Conservation (phyloP, 768 basidiomycete genomes). For the Psilocybe cubensis region DNA sequence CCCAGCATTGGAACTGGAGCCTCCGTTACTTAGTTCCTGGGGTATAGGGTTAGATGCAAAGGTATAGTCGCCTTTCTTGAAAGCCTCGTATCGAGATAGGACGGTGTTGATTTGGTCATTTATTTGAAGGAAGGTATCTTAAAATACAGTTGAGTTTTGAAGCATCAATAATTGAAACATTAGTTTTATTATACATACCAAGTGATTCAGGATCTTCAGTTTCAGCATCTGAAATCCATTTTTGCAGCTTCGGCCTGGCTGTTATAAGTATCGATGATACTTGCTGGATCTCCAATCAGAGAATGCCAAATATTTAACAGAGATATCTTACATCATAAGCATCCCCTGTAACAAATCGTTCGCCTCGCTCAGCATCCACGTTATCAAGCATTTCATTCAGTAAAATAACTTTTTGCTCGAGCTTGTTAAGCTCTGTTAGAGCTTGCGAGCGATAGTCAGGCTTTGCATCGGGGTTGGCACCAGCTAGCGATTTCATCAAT, state of each 20-base stretch:
- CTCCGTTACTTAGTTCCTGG: slow-evolving; percentile 47
- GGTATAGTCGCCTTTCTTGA: slow-evolving; percentile 87
- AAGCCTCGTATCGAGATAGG: slow-evolving; percentile 87
- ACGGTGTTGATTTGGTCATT: slow-evolving; percentile 98
- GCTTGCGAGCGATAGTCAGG: slow-evolving; percentile 94
- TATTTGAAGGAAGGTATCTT: slow-evolving; percentile 92
- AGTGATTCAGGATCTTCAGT: slow-evolving; percentile 88
- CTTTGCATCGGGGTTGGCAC: slow-evolving; percentile 93
- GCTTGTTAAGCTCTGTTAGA: slow-evolving; percentile 86
- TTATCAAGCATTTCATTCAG: slow-evolving; percentile 98
- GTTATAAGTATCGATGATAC: slow-evolving; percentile 80
- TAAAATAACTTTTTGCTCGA: slow-evolving; percentile 94
- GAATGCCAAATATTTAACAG: background rate
- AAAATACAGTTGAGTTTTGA: background rate
- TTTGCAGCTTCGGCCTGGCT: slow-evolving; percentile 94
- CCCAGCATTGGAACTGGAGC: slow-evolving; percentile 20
- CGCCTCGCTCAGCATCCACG: slow-evolving; percentile 69
- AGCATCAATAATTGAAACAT: background rate
- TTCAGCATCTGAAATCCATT: slow-evolving; percentile 96
- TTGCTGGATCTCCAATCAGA: slow-evolving; percentile 57
- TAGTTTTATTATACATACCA: slow-evolving; percentile 51
- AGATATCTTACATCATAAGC: slow-evolving; percentile 78
- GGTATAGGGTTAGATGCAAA: slow-evolving; percentile 73
- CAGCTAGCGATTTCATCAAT: slow-evolving; percentile 93
- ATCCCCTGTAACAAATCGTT: slow-evolving; percentile 86